Evolutionary conservation across 306 rosid species (phyloP).

Genomic region (Oxytropis ochrocephala): DNA sequence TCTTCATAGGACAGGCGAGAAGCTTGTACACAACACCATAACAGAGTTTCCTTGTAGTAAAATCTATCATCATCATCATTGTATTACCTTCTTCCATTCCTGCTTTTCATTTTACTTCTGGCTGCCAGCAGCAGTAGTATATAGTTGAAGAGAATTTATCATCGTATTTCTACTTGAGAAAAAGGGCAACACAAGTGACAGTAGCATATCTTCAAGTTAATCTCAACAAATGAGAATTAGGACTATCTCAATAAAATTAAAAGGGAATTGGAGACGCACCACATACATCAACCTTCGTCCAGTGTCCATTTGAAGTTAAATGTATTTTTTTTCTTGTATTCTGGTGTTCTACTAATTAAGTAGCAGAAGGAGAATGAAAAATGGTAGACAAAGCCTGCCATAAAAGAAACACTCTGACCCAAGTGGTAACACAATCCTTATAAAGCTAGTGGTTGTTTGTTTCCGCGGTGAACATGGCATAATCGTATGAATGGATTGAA

Average conservation of each 20-base stretch:
- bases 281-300: background rate
- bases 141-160: conserved; percentile 1
- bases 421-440: background rate
- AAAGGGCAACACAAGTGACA: background rate
- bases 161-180: background rate
- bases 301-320: background rate
- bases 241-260: background rate
- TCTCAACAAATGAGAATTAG: background rate
- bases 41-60: conserved; percentile 19
- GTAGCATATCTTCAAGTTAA: conserved; percentile 1
- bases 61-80: background rate
- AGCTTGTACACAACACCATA: background rate
- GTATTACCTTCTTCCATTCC: background rate
- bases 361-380: background rate
- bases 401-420: conserved; percentile 10
- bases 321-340: background rate
- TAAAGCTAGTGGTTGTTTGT: too few species aligned
- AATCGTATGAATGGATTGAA: too few species aligned
- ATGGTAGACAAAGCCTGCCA: background rate
- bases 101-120: conserved; percentile 6
- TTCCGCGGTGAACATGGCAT: too few species aligned
- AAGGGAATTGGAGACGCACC: conserved; percentile 12
- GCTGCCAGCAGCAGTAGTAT: background rate
- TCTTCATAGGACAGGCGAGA: background rate
- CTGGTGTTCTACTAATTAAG: background rate